Conservation (phyloP, 1,284 basidiomycete genomes). For the Volvariella volvacea region DNA sequence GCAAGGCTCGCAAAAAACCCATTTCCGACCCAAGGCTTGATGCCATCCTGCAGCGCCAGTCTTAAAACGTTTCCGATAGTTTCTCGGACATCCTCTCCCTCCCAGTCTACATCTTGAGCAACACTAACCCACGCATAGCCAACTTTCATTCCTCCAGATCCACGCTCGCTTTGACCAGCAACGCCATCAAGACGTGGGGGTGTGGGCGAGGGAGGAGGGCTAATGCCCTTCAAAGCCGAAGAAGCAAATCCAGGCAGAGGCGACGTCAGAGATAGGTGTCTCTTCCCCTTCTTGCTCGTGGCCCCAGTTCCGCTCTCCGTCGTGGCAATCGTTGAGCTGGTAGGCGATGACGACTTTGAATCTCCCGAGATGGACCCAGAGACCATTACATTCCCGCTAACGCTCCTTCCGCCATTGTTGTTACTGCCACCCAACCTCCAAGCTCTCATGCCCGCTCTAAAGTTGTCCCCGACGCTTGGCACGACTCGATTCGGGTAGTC, state of each 20-base stretch:
- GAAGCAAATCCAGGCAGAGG: not conserved
- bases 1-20: too few relatives aligned
- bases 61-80: conserved; percentile 51
- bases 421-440: conserved; percentile 35
- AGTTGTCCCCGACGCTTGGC: conserved; percentile 63
- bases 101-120: conserved; percentile 71
- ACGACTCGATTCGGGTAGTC: conserved; percentile 55
- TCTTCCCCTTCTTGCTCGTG: not conserved
- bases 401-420: conserved; percentile 17
- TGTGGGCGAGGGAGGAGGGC: not conserved
- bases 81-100: conserved; percentile 68
- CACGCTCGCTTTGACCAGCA: conserved; percentile 4
- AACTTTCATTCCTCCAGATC: conserved; percentile 30
- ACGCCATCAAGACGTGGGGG: not conserved
- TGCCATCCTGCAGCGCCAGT: conserved; percentile 36
- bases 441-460: conserved; percentile 62
- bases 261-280: not conserved
- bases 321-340: not conserved
- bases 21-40: conserved; percentile 28
- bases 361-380: conserved; percentile 10
- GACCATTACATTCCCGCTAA: conserved; percentile 11
- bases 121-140: conserved; percentile 72
- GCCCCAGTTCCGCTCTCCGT: not conserved
- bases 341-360: not conserved
- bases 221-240: too few relatives aligned